These are phyloP conservation scores for Neoboletus brunneissimus DNA, from an alignment of 768 basidiomycete genomes.

Conservation along the genomic window DNA sequence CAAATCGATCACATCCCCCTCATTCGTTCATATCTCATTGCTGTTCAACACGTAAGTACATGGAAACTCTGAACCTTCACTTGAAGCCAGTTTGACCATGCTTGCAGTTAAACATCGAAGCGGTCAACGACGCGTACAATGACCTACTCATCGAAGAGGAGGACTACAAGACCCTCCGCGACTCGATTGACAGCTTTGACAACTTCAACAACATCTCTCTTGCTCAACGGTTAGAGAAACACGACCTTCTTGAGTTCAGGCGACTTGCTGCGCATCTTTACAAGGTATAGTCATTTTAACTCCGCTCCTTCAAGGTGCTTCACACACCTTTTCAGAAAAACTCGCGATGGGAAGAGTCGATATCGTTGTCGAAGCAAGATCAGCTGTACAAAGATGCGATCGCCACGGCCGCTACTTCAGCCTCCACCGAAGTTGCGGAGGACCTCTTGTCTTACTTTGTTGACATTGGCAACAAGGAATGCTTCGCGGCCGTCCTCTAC, in stretches of 20 bases:
- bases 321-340: conserved; percentile 66
- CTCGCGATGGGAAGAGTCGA: conserved; percentile 92
- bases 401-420: conserved; percentile 84
- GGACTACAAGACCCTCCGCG: conserved; percentile 95
- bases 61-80: neutral
- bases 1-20: conserved; percentile 95
- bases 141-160: conserved; percentile 98
- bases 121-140: conserved; percentile 98
- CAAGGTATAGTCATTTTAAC: conserved; percentile 53
- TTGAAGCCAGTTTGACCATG: conserved; percentile 1
- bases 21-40: conserved; percentile 93
- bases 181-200: conserved; percentile 97
- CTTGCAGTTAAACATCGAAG: conserved; percentile 86
- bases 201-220: conserved; percentile 93
- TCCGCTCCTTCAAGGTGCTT: neutral
- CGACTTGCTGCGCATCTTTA: conserved; percentile 93
- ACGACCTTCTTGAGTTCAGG: conserved; percentile 92
- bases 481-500: conserved; percentile 87
- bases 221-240: conserved; percentile 81
- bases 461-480: conserved; percentile 98
- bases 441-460: conserved; percentile 96
- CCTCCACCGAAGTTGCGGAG: conserved; percentile 86
- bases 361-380: conserved; percentile 92
- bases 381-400: conserved; percentile 97
- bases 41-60: conserved; percentile 81